phyloP scores from a whole-genome alignment of 768 basidiomycete genomes.

The Peribolospora kevripleyi region DNA sequence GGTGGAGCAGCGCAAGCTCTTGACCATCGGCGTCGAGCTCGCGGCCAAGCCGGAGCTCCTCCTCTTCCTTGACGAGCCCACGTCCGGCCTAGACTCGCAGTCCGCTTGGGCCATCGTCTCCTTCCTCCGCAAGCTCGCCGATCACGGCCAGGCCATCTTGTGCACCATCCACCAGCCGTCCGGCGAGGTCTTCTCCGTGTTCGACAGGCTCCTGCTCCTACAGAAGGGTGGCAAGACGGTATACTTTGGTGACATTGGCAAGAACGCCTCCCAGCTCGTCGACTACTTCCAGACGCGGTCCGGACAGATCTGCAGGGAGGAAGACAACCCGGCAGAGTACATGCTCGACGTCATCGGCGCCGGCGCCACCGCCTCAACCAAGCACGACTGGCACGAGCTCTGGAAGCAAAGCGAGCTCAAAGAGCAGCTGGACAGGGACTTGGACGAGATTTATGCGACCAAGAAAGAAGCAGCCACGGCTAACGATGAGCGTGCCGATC shows the following conservation, averaged over 20 bases:
- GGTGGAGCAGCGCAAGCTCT: conserved; percentile 25
- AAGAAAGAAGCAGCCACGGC: conserved; percentile 15
- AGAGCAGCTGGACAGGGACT: conserved; percentile 20
- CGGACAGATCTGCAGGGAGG: conserved; percentile 33
- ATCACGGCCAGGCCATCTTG: conserved; percentile 65
- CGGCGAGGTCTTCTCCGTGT: conserved; percentile 22
- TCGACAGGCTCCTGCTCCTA: conserved; percentile 54
- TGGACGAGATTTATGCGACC: conserved; percentile 28
- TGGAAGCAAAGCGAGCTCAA: conserved; percentile 27
- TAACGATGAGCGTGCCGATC: neutral
- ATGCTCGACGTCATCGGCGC: conserved; percentile 32
- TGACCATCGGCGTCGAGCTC: conserved; percentile 65
- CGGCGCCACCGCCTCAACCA: conserved; percentile 32
- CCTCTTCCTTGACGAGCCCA: conserved; percentile 72
- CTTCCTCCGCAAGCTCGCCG: conserved; percentile 50
- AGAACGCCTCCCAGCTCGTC: conserved; percentile 36
- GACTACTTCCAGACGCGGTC: conserved; percentile 55
- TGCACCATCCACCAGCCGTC: conserved; percentile 40
- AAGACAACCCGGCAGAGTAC: conserved; percentile 55
- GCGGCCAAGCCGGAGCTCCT: conserved; percentile 64
- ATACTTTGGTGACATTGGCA: conserved; percentile 42
- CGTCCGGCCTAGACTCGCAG: conserved; percentile 38
- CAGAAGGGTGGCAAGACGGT: conserved; percentile 51
- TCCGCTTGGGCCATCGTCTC: conserved; percentile 21
- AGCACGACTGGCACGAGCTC: conserved; percentile 63